These are phyloP conservation scores for Talaromyces stipitatus DNA, from an alignment of 495 filamentous ascomycete genomes.

Conservation along the genomic window DNA sequence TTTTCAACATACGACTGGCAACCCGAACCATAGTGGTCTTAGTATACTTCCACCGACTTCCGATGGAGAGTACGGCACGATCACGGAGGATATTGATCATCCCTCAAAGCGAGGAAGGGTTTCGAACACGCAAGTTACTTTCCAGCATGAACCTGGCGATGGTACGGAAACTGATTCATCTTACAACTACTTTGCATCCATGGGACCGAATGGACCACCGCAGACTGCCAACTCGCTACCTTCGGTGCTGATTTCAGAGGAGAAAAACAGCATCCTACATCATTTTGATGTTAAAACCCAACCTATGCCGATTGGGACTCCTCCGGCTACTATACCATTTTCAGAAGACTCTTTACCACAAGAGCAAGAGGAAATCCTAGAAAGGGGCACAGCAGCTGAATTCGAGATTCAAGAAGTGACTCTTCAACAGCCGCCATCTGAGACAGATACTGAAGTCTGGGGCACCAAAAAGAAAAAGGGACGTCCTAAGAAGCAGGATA, in stretches of 20 bases:
- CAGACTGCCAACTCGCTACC: not conserved
- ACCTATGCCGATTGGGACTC: not conserved
- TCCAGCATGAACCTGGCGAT: not conserved
- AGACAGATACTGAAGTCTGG: not conserved
- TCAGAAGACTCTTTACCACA: not conserved
- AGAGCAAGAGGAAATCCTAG: not conserved
- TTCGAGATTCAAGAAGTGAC: not conserved
- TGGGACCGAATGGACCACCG: not conserved
- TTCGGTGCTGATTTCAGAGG: not conserved
- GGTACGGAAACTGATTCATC: slow-evolving; percentile 8
- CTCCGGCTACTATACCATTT: slow-evolving; percentile 5
- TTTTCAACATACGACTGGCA: not conserved
- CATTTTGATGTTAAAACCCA: not conserved
- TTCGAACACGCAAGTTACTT: not conserved
- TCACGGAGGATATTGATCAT: not conserved
- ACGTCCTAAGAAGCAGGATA: slow-evolving; percentile 24
- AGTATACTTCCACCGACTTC: slow-evolving; percentile 2
- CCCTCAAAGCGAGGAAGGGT: not conserved
- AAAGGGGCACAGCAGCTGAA: not conserved
- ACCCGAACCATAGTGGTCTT: not conserved
- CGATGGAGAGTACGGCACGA: not conserved
- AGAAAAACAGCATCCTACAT: not conserved
- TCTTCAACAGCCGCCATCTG: not conserved
- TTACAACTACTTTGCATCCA: slow-evolving; percentile 23
- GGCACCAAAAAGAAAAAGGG: slow-evolving; percentile 21